phyloP scores from a whole-genome alignment of 2,329 filamentous ascomycete genomes.

The Fusarium haematococcum region DNA sequence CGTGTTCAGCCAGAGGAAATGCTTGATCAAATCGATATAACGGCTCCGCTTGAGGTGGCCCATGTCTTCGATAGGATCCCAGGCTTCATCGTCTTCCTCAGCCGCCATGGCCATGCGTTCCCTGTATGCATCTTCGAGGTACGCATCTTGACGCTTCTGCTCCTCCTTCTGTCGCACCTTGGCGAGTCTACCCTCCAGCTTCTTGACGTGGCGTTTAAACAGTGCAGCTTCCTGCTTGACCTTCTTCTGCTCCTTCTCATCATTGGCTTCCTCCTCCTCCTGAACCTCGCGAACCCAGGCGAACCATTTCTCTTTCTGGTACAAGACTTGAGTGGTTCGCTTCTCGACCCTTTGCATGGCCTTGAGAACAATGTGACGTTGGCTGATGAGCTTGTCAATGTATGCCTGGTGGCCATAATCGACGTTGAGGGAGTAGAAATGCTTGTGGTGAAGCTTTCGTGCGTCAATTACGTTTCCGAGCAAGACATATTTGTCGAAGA shows the following conservation, averaged over 20 bases:
- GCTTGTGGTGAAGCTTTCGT: constrained; percentile 40
- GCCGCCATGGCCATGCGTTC: constrained; percentile 36
- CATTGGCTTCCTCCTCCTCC: constrained; percentile 38
- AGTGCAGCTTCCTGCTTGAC: constrained; percentile 44
- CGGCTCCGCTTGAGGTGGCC: constrained; percentile 37
- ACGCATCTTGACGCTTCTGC: constrained; percentile 43
- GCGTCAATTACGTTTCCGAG: constrained; percentile 42
- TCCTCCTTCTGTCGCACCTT: constrained; percentile 40
- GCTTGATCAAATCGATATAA: constrained; percentile 46
- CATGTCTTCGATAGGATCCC: constrained; percentile 46
- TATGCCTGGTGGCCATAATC: constrained; percentile 45
- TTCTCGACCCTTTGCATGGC: constrained; percentile 34
- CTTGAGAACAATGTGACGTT: constrained; percentile 29
- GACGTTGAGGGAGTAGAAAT: constrained; percentile 40
- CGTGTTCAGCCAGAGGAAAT: constrained; percentile 45
- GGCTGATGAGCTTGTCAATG: constrained; percentile 42
- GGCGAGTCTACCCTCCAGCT: constrained; percentile 36
- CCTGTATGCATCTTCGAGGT: constrained; percentile 42
- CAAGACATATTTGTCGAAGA: constrained; percentile 39
- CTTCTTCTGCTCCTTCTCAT: constrained; percentile 46
- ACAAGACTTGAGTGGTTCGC: constrained; percentile 33
- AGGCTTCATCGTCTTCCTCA: constrained; percentile 39
- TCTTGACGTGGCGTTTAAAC: constrained; percentile 43
- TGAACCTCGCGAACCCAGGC: constrained; percentile 41
- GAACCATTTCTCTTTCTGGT: constrained; percentile 42